Conservation (phyloP, 345 rosid genomes). For the Aquilaria malaccensis region DNA sequence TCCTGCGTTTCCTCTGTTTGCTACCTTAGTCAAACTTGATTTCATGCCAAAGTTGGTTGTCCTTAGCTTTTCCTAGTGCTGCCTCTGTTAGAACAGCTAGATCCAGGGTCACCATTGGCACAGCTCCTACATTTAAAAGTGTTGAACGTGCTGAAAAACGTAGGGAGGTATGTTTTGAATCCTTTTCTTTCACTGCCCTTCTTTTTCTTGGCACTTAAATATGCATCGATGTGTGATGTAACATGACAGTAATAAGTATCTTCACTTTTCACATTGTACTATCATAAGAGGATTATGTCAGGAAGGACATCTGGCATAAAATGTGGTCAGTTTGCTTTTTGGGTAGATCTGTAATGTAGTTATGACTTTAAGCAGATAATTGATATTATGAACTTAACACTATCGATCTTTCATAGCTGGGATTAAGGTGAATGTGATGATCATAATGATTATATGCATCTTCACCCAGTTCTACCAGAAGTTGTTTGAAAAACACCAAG, state of each 20-base stretch:
- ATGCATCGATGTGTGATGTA: constrained; percentile 4
- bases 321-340: too few species aligned
- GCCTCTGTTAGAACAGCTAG: constrained; percentile 54
- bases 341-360: too few species aligned
- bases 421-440: background rate
- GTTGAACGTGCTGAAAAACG: constrained; percentile 84
- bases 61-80: constrained; percentile 74
- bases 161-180: constrained; percentile 47
- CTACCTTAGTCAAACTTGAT: background rate
- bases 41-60: constrained; percentile 15
- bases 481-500: constrained; percentile 76
- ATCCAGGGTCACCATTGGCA: constrained; percentile 67
- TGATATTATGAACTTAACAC: too few species aligned
- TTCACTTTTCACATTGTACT: too few species aligned
- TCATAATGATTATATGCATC: constrained; percentile 13
- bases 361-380: too few species aligned
- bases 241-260: background rate
- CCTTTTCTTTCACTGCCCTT: background rate
- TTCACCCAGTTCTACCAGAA: constrained; percentile 63
- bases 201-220: constrained; percentile 6
- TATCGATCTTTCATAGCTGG: too few species aligned
- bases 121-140: constrained; percentile 85
- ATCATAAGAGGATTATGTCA: too few species aligned
- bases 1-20: background rate
- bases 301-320: too few species aligned